Base-by-base conservation (phyloP, 73 alveolate genomes). In the Durusdinium trenchii region DNA sequence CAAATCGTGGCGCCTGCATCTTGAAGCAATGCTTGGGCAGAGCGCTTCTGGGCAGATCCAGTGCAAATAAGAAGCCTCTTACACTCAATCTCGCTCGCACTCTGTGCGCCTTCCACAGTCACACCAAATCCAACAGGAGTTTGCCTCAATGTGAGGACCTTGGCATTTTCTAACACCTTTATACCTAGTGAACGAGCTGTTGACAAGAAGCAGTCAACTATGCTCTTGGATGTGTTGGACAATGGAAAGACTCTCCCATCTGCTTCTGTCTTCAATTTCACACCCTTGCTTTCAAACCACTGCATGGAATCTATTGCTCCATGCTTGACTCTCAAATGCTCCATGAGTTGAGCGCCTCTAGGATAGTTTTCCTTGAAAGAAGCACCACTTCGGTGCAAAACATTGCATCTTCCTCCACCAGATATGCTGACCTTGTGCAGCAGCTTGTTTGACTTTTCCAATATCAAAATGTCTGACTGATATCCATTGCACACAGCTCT, bases 401-500 rank as follows among this genome's bases (percentile, higher is more conserved):
- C 98, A 93, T 93, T 93, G 82, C 98, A 93, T 42, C 98, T 54
- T 3, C 98, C 98, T 73, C 98, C 98, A 12, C 98, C 98, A 10
- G 98, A 93, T 14, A 93, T 93, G 92, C 98, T 93, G 48, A 93
- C 98, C 54, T 93, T 90, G 86, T 64, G 96, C 16, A 90, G 86
- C 62, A 90, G 54, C 51, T 62, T 64, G 30, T 46, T 69, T 5
- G 96, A 90, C 69, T 67, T 90, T 42, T 90, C 96, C 46, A 90
- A 36, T 6, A 90, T 62, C 85, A 90, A 40, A 52, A 90, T 67
- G 30, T 67, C 87, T 52, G 46, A 60, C 20, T 43, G 71, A 40
- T 4, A 10, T 62, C 86, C 86, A 45, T 62, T 87, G 46, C 7
- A 47, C 14, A 67, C 47, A 3, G 84, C 95, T 35, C 75, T 48